Evolutionary conservation across 306 rosid species (phyloP).

Genomic region (Adenanthera pavonina): DNA sequence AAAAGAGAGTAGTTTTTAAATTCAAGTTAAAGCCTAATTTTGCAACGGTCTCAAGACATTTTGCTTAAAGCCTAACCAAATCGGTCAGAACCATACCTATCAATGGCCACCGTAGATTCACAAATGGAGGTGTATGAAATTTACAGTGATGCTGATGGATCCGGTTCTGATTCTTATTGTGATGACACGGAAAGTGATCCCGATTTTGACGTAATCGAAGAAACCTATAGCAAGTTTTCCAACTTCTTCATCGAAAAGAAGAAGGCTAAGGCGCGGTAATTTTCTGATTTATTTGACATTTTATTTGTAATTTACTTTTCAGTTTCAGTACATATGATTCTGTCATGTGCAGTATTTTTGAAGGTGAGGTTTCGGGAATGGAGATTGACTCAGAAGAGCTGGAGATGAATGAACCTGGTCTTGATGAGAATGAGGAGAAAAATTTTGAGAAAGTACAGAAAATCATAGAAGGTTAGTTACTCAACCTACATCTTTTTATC

Average conservation of each 20-base stretch:
- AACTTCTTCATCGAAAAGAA: slow-evolving; percentile 51
- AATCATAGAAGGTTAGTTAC: slow-evolving; percentile 55
- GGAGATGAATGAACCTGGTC: slow-evolving; percentile 31
- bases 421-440: slow-evolving; percentile 50
- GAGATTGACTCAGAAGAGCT: slow-evolving; percentile 42
- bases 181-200: slow-evolving; percentile 58
- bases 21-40: background rate
- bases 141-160: slow-evolving; percentile 47
- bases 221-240: slow-evolving; percentile 51
- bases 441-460: slow-evolving; percentile 49
- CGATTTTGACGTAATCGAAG: slow-evolving; percentile 47
- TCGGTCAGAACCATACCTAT: slow-evolving; percentile 15
- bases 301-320: slow-evolving; percentile 13
- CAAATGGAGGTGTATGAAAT: slow-evolving; percentile 12
- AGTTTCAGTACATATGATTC: background rate
- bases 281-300: slow-evolving; percentile 1
- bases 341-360: slow-evolving; percentile 47
- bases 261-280: slow-evolving; percentile 51
- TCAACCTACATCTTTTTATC: background rate
- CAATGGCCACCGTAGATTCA: slow-evolving; percentile 51
- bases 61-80: background rate
- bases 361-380: slow-evolving; percentile 21
- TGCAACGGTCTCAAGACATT: background rate
- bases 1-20: background rate
- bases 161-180: slow-evolving; percentile 36